Evolutionary conservation across 768 basidiomycete species (phyloP), one percentile per base, ranked within the genome.

Genomic region (Boletus bicolor): DNA sequence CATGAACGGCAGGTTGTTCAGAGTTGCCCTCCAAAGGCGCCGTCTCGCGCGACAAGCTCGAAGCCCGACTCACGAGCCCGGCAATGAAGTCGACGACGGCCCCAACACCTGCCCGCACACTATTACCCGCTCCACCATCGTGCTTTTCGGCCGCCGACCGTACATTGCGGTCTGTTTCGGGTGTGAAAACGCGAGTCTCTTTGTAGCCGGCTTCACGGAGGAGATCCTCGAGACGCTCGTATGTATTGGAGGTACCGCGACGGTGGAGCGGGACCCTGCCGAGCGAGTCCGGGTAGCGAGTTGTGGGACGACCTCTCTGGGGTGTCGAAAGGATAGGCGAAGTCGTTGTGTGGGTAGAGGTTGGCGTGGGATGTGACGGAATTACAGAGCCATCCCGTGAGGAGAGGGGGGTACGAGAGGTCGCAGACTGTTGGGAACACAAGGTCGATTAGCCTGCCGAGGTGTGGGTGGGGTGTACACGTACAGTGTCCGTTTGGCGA

Each of bases 201-300:
- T 92, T 93, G 77, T 94, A 95, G 2, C 93, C 93, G 1, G 91
- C 91, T 68, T 93, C 89, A 48, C 83, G 78, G 28, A 97, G 78
- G 17, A 97, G 77, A 72, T 94, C 91, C 60, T 93, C 93, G 19
- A 96, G 79, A 6, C 83, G 79, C 61, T 94, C 92, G 60, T 92
- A 93, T 5, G 83, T 89, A 58, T 81, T 82, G 3, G 90, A 91
- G 19, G 82, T 91, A 2, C 91, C 91, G 53, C 90, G 77, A 24
- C 87, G 79, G 66, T 91, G 89, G 14, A 91, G 74, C 0, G 88
- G 90, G 7, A 89, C 85, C 30, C 86, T 82, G 5, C 82, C 80
- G 7, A 89, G 80, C 42, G 73, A 67, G 10, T 81, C 78, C 2
- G 83, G 83, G 64, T 89, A 89, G 17, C 79, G 81, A 28, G 73